phyloP scores from a whole-genome alignment of 1,139 yeast species.

The Yamadazyma siamensis region DNA sequence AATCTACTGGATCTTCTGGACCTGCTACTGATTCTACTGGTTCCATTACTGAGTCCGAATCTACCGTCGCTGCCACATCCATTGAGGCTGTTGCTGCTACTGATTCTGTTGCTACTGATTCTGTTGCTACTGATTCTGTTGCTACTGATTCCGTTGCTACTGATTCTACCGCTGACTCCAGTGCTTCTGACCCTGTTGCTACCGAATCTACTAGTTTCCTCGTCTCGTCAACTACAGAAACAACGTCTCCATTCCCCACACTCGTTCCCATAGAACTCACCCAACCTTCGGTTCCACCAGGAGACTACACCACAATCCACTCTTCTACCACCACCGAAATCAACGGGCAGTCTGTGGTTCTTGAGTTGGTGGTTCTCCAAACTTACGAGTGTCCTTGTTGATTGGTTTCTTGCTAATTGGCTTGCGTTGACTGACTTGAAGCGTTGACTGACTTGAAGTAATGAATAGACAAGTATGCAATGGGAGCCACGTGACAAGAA shows the following conservation, averaged over 20 bases:
- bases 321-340: constrained; percentile 21
- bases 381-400: constrained; percentile 16
- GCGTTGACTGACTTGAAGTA: not conserved
- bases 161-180: constrained; percentile 4
- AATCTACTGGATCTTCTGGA: no score
- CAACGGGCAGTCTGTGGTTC: constrained; percentile 27
- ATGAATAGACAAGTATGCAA: not conserved
- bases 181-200: constrained; percentile 3
- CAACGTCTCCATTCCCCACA: constrained; percentile 1
- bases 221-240: constrained; percentile 1
- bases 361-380: constrained; percentile 30
- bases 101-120: constrained; percentile 6
- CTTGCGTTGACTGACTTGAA: no score
- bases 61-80: constrained; percentile 8
- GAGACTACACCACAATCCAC: constrained; percentile 24
- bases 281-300: constrained; percentile 18
- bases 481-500: no score
- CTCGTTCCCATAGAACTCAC: constrained; percentile 4
- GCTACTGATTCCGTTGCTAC: constrained; percentile 3
- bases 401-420: no score
- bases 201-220: constrained; percentile 2
- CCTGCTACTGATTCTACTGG: constrained; percentile 5
- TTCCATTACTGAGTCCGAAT: constrained; percentile 2
- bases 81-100: constrained; percentile 8
- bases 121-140: constrained; percentile 1